Percentiles rank a stretch among this genome's conserved stretches.
phyloP scores from a whole-genome alignment of 2,329 filamentous ascomycete genomes.

The Orbilia brochopaga region DNA sequence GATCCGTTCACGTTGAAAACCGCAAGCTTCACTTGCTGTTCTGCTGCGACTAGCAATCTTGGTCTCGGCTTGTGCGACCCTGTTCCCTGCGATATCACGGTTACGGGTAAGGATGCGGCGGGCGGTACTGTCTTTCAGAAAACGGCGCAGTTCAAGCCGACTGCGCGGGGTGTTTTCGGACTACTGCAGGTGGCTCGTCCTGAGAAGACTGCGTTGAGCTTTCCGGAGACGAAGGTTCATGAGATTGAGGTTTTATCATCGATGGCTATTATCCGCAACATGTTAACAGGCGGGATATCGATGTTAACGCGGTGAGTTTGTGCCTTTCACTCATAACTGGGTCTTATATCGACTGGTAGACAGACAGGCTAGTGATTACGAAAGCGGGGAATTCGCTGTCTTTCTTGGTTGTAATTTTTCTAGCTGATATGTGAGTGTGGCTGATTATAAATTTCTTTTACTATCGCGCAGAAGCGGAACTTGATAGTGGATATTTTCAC shows the following conservation, averaged over 20 bases:
- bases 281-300: too few species aligned
- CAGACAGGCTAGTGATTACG: too few species aligned
- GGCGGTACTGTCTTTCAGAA: not conserved
- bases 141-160: not conserved
- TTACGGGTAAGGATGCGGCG: not conserved
- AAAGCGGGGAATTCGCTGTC: too few species aligned
- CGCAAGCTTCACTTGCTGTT: not conserved
- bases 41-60: not conserved
- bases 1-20: not conserved
- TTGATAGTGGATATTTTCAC: too few species aligned
- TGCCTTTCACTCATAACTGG: too few species aligned
- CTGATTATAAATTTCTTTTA: too few species aligned
- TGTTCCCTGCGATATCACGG: not conserved
- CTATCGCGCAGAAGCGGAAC: too few species aligned
- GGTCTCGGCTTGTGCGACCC: not conserved
- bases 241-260: not conserved
- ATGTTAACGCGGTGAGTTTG: too few species aligned
- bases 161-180: not conserved
- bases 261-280: too few species aligned
- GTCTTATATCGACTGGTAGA: too few species aligned
- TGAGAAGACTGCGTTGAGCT: not conserved
- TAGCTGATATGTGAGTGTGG: too few species aligned
- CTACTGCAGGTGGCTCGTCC: not conserved
- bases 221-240: not conserved
- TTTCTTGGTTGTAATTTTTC: too few species aligned